Percentiles rank a stretch among this genome's conserved stretches.
Evolutionary conservation across 306 rosid genomes (phyloP).

Genomic region (Prunus mongolica): DNA sequence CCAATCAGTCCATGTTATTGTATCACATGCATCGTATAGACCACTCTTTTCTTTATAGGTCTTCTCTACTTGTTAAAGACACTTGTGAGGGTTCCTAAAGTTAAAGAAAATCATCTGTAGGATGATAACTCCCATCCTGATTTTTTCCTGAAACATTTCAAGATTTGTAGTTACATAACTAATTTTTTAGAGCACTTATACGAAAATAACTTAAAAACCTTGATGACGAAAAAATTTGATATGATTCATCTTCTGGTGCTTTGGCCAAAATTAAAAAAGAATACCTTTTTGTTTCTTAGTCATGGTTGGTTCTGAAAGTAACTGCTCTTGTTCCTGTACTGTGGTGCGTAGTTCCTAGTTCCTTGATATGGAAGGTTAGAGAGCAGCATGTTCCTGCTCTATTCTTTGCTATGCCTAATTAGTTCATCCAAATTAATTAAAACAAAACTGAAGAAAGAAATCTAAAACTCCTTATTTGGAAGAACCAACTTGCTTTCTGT

Average conservation of each 20-base stretch:
- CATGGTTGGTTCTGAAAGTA: neutral
- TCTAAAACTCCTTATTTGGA: neutral
- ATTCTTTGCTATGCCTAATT: too few relatives aligned
- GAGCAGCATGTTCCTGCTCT: neutral
- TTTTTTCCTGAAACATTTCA: neutral
- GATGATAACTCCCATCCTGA: neutral
- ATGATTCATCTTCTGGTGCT: too few relatives aligned
- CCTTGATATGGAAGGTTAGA: neutral
- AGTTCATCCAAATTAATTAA: too few relatives aligned
- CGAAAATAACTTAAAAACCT: neutral
- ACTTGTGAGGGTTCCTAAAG: neutral
- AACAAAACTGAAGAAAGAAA: neutral
- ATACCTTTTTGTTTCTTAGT: neutral
- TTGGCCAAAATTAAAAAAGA: too few relatives aligned
- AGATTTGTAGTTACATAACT: neutral
- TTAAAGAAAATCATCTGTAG: neutral
- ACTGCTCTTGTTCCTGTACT: neutral
- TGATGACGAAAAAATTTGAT: too few relatives aligned
- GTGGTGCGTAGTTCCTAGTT: neutral
- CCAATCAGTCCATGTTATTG: neutral
- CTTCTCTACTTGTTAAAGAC: neutral
- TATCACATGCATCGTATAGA: slow-evolving; percentile 8
- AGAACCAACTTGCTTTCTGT: too few relatives aligned
- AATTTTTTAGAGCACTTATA: neutral
- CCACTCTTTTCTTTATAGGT: neutral